A percentile compares a stretch with the other conserved stretches of the same genome.
Conservation (phyloP, 2,329 filamentous ascomycete species). For the Cladosporium oxysporum region DNA sequence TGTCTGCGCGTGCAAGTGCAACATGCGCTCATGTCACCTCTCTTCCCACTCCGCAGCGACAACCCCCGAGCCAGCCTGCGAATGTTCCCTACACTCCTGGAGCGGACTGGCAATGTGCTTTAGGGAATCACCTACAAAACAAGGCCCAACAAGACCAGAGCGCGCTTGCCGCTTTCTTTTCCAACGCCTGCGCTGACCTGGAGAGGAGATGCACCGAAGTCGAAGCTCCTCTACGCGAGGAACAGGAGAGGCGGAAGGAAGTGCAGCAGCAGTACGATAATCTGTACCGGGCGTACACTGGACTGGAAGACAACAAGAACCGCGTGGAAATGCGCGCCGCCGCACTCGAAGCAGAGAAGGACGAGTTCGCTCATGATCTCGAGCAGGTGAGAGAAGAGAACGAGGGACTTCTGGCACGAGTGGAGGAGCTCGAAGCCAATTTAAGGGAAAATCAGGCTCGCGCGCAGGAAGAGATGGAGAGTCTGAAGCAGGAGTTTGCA, state of each 20-base stretch:
- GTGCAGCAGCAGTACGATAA: conserved; percentile 41
- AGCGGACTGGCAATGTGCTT: conserved; percentile 51
- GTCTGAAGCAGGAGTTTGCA: conserved; percentile 44
- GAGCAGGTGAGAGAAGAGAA: conserved; percentile 43
- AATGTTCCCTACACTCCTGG: background rate
- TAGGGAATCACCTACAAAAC: conserved; percentile 48
- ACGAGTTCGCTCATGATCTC: conserved; percentile 41
- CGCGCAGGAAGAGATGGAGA: conserved; percentile 39
- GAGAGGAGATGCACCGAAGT: conserved; percentile 57
- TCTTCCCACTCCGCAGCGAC: background rate
- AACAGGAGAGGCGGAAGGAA: conserved; percentile 41
- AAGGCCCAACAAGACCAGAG: conserved; percentile 48
- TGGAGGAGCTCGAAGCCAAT: conserved; percentile 41
- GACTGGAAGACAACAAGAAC: conserved; percentile 41
- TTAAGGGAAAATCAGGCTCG: conserved; percentile 40
- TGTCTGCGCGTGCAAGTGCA: background rate
- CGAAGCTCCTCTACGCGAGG: conserved; percentile 55
- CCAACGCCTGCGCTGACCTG: conserved; percentile 57
- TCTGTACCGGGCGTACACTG: conserved; percentile 38
- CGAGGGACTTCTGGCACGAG: conserved; percentile 44
- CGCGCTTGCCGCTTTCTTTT: conserved; percentile 51
- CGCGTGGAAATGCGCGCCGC: conserved; percentile 41
- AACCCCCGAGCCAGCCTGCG: background rate
- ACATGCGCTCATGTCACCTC: background rate
- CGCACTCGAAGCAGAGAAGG: conserved; percentile 44